Base-by-base conservation (phyloP, 352 stramenopile species). In the Phytophthora podocarpi region DNA sequence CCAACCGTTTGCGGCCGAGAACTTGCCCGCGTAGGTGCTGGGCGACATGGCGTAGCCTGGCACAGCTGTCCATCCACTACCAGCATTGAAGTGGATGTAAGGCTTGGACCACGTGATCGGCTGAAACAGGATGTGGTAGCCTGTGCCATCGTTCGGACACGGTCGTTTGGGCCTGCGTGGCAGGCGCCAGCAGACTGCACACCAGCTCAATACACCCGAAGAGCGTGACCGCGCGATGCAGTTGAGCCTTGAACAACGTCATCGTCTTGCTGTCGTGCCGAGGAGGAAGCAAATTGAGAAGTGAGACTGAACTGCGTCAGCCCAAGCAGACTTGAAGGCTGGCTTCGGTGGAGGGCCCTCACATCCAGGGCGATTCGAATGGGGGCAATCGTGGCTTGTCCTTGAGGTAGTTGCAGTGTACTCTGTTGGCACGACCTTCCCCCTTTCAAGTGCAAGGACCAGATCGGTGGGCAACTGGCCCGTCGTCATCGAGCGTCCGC, bases 1-100 rank as follows among this genome's bases (percentile, higher is more conserved):
- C 77, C 77, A 87, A 30, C 72, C 72, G 28, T 70, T 67, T 3
- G 48, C 56, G 5, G 66, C 15, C 15, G 74, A 73, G 51, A 81
- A 84, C 31, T 76, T 69, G 36, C 64, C 59, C 4, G 21, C 37
- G 47, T 74, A 60, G 6, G 53, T 67, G 41, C 74, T 84, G 24
- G 54, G 30, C 2, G 24, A 36, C 74, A 88, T 84, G 28, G 42
- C 45, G 37, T 73, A 35, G 13, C 74, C 74, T 0, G 74, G 69
- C 1, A 54, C 42, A 12, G 62, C 64, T 1, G 71, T 81, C 74
- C 74, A 84, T 13, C 59, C 57, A 6, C 42, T 68, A 18, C 71
- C 69, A 28, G 59, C 56, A 27, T 62, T 72, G 49, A 67, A 83
- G 59, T 80, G 73, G 24, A 82, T 74, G 65, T 76, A 74, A 3